Evolutionary conservation across 2,329 filamentous ascomycete species (phyloP).

Genomic region (Zymoseptoria crescenta): DNA sequence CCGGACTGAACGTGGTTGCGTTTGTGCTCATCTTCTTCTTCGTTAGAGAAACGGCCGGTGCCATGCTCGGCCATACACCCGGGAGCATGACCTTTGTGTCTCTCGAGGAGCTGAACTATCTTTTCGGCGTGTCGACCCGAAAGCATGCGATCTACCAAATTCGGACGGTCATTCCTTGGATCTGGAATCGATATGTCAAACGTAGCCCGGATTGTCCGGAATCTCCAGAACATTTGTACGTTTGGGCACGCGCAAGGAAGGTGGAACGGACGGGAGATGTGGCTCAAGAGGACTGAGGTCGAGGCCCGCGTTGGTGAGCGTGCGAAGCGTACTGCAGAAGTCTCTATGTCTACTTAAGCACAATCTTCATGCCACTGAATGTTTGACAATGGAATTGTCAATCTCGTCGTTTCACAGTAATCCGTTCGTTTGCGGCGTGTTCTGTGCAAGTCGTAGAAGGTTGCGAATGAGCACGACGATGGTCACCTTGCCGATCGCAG

Average conservation of each 20-base stretch:
- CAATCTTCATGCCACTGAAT: background rate
- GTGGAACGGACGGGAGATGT: background rate
- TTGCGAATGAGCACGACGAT: slow-evolving; percentile 88
- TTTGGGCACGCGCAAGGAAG: background rate
- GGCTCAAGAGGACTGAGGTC: background rate
- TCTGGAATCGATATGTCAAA: slow-evolving; percentile 3
- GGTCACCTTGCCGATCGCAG: slow-evolving; percentile 94
- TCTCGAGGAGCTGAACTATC: slow-evolving; percentile 28
- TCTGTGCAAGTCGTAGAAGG: slow-evolving; percentile 51
- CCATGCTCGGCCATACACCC: slow-evolving; percentile 12
- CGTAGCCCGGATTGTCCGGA: background rate
- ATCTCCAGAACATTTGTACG: slow-evolving; percentile 3
- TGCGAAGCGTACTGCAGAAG: background rate
- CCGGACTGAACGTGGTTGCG: slow-evolving; percentile 24
- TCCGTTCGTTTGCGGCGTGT: slow-evolving; percentile 9
- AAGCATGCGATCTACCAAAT: slow-evolving; percentile 9
- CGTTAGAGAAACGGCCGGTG: slow-evolving; percentile 26
- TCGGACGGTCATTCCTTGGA: slow-evolving; percentile 9
- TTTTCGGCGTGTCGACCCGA: slow-evolving; percentile 20
- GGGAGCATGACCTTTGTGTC: slow-evolving; percentile 18
- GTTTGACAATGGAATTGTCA: background rate
- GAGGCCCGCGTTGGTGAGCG: background rate
- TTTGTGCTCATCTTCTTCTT: slow-evolving; percentile 28
- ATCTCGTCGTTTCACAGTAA: background rate
- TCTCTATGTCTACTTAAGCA: background rate